Percentiles rank a stretch among this genome's conserved stretches.
phyloP scores from a whole-genome alignment of 2,329 filamentous ascomycete species.

The Chrysosporium keratinophilum region DNA sequence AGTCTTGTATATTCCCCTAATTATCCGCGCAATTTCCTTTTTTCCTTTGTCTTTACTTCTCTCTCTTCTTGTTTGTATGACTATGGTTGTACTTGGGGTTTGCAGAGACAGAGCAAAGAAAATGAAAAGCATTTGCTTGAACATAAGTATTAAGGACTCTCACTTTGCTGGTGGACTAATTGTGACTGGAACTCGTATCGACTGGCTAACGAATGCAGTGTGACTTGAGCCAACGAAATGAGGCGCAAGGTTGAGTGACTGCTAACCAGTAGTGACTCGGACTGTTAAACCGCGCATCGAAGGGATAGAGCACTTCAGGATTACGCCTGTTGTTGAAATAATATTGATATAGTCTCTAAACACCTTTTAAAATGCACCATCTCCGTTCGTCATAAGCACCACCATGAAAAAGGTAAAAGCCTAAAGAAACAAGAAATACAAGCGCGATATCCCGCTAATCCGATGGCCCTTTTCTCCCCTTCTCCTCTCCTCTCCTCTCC shows the following conservation, averaged over 20 bases:
- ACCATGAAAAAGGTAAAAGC: too few species aligned
- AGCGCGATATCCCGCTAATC: too few species aligned
- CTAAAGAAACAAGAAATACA: too few species aligned
- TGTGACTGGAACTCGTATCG: too few species aligned
- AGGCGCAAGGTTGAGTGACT: too few species aligned
- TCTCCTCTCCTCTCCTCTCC: too few species aligned
- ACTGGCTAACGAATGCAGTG: not conserved
- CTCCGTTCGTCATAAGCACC: too few species aligned
- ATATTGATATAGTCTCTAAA: too few species aligned
- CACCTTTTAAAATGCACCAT: too few species aligned
- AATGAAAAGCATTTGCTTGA: conserved; percentile 1
- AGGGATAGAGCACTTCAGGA: not conserved
- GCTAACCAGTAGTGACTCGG: not conserved
- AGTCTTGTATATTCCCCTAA: conserved; percentile 2
- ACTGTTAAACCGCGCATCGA: not conserved
- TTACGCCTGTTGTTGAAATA: too few species aligned
- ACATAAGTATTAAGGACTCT: not conserved
- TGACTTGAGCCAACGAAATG: not conserved
- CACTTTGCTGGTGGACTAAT: not conserved
- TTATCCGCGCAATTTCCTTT: not conserved
- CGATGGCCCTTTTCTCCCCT: too few species aligned
- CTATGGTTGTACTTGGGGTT: not conserved
- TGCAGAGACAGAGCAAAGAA: not conserved
- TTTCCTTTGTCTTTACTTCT: not conserved
- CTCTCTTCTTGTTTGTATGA: not conserved